These are phyloP conservation scores for Cryptococcus sp. DNA, from an alignment of 1,284 basidiomycete species.

Conservation along the genomic window DNA sequence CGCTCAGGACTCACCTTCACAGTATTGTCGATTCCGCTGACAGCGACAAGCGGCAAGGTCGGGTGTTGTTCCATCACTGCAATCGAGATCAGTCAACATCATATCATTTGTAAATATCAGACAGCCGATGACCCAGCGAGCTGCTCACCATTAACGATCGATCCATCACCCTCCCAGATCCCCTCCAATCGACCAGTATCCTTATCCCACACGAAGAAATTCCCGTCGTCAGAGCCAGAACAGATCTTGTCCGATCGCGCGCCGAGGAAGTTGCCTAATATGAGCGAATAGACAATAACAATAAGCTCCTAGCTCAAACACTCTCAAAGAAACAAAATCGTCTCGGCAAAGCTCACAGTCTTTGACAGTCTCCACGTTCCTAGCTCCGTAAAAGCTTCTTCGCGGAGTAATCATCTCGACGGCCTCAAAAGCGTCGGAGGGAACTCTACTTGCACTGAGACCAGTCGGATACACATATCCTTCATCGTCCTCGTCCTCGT, in stretches of 20 bases:
- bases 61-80: slow-evolving; percentile 78
- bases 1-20: slow-evolving; percentile 66
- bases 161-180: slow-evolving; percentile 79
- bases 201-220: slow-evolving; percentile 78
- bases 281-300: not conserved
- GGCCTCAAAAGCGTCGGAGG: slow-evolving; percentile 29
- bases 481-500: slow-evolving; percentile 37
- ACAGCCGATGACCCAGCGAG: not conserved
- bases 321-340: not conserved
- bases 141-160: slow-evolving; percentile 68
- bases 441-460: slow-evolving; percentile 7
- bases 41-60: slow-evolving; percentile 71
- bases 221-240: slow-evolving; percentile 86
- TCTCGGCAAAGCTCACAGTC: slow-evolving; percentile 65
- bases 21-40: slow-evolving; percentile 85
- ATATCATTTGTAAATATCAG: not conserved
- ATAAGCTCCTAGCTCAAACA: too few species aligned
- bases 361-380: slow-evolving; percentile 85
- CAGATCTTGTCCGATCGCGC: slow-evolving; percentile 73
- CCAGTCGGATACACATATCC: slow-evolving; percentile 10
- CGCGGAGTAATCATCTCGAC: slow-evolving; percentile 71
- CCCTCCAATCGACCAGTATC: slow-evolving; percentile 65
- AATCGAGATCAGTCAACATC: not conserved
- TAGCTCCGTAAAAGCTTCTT: slow-evolving; percentile 67
- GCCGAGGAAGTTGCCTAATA: slow-evolving; percentile 78